A percentile compares a stretch with the other conserved stretches of the same genome.
phyloP scores from a whole-genome alignment of 345 rosid species.

The Hibiscus tridactylites region DNA sequence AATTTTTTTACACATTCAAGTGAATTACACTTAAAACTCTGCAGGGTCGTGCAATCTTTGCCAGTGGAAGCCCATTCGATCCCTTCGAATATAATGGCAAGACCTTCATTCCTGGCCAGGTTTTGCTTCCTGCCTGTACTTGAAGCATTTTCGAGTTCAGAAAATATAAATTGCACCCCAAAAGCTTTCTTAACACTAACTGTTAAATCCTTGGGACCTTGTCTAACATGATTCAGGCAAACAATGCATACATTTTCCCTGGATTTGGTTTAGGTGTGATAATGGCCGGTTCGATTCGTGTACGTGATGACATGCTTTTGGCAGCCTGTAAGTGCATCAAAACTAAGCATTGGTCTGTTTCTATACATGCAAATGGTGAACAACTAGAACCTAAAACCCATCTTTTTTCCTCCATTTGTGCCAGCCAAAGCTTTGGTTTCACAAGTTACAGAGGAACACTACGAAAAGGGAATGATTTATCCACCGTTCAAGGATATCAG shows the following conservation, averaged over 20 bases:
- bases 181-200: background rate
- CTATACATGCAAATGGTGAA: background rate
- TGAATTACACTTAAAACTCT: background rate
- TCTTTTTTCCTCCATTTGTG: background rate
- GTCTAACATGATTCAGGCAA: slow-evolving; percentile 53
- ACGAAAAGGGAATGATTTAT: slow-evolving; percentile 68
- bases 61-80: slow-evolving; percentile 95
- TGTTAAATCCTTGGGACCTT: background rate
- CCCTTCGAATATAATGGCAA: slow-evolving; percentile 66
- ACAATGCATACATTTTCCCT: slow-evolving; percentile 93
- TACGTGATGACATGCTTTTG: slow-evolving; percentile 91
- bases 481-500: slow-evolving; percentile 91
- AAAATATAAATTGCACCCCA: background rate
- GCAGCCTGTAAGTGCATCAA: slow-evolving; percentile 77
- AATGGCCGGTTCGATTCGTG: slow-evolving; percentile 82
- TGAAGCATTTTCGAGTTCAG: background rate
- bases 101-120: slow-evolving; percentile 81
- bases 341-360: background rate
- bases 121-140: slow-evolving; percentile 15
- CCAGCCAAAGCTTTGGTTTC: slow-evolving; percentile 92
- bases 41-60: slow-evolving; percentile 91
- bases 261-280: slow-evolving; percentile 93
- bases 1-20: background rate
- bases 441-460: slow-evolving; percentile 63
- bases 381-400: background rate